Conservation (phyloP, 176 grass and related monocot genomes). For the Oryza punctata region DNA sequence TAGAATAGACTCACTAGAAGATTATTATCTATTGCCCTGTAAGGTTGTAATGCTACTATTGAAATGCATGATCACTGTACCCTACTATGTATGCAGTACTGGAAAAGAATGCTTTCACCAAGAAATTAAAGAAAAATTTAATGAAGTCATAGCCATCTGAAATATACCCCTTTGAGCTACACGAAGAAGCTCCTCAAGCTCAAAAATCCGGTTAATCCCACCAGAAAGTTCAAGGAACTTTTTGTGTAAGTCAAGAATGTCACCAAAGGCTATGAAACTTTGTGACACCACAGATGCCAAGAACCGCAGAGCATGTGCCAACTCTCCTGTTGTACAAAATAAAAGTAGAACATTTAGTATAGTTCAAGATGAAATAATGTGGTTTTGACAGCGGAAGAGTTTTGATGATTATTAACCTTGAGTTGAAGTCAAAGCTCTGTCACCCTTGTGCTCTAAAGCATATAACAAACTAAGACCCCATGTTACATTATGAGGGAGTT, state of each 20-base stretch:
- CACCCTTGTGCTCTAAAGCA: constrained; percentile 97
- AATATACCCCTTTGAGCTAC: constrained; percentile 79
- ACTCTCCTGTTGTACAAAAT: constrained; percentile 69
- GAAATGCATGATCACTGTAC: not conserved
- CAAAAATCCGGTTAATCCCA: constrained; percentile 94
- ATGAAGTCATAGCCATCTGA: constrained; percentile 15
- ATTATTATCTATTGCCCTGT: not conserved
- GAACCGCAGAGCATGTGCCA: constrained; percentile 94
- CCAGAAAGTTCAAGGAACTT: constrained; percentile 98
- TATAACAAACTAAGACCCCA: constrained; percentile 97
- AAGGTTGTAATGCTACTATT: constrained; percentile 10
- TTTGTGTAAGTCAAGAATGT: constrained; percentile 94
- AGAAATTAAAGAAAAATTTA: constrained; percentile 17
- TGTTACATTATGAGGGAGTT: constrained; percentile 98
- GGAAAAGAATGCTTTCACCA: constrained; percentile 16
- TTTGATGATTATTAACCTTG: constrained; percentile 65
- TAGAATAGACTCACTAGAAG: not conserved
- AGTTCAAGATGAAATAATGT: constrained; percentile 22
- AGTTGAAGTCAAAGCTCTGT: constrained; percentile 85
- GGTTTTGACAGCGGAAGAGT: constrained; percentile 1
- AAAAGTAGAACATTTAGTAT: constrained; percentile 16
- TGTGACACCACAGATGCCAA: constrained; percentile 97
- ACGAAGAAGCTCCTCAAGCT: constrained; percentile 79
- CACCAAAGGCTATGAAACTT: constrained; percentile 96
- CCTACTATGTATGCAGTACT: constrained; percentile 1